These are phyloP conservation scores for Halophytophthora polymorphica DNA, from an alignment of 352 stramenopile genomes.

Conservation along the genomic window DNA sequence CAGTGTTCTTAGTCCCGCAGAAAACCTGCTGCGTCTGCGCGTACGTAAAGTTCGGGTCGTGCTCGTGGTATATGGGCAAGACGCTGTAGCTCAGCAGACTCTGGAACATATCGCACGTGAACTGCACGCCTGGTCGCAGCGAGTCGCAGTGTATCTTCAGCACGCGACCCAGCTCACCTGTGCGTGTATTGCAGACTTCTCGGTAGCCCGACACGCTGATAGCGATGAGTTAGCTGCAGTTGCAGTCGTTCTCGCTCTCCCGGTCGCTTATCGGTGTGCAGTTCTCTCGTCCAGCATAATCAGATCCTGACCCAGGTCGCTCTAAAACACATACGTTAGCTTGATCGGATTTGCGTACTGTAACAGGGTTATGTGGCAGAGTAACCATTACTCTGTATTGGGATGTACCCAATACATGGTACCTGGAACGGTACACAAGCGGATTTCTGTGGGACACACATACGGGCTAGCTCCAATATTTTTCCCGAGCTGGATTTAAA, in stretches of 20 bases:
- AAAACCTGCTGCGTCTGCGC: slow-evolving; percentile 21
- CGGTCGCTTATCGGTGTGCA: slow-evolving; percentile 38
- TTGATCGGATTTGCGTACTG: too few species aligned
- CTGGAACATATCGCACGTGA: slow-evolving; percentile 57
- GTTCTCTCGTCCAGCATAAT: slow-evolving; percentile 83
- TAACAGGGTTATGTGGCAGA: too few species aligned
- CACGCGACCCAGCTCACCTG: slow-evolving; percentile 36
- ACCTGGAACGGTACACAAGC: too few species aligned
- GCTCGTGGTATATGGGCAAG: slow-evolving; percentile 46
- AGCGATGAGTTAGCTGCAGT: slow-evolving; percentile 32
- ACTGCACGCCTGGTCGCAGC: slow-evolving; percentile 32
- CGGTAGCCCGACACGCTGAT: slow-evolving; percentile 54
- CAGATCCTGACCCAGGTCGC: slow-evolving; percentile 71
- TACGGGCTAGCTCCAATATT: too few species aligned
- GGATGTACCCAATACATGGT: too few species aligned
- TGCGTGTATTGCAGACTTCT: slow-evolving; percentile 44
- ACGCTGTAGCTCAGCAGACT: slow-evolving; percentile 54
- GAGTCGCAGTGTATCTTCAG: slow-evolving; percentile 68
- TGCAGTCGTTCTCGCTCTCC: slow-evolving; percentile 34
- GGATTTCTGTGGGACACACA: too few species aligned
- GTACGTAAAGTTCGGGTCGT: slow-evolving; percentile 44
- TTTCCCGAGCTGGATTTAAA: too few species aligned
- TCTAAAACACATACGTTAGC: slow-evolving; percentile 55
- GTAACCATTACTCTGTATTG: too few species aligned
- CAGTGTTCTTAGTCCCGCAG: slow-evolving; percentile 17